phyloP scores from a whole-genome alignment of 345 rosid genomes.

The Citrus unshiu region DNA sequence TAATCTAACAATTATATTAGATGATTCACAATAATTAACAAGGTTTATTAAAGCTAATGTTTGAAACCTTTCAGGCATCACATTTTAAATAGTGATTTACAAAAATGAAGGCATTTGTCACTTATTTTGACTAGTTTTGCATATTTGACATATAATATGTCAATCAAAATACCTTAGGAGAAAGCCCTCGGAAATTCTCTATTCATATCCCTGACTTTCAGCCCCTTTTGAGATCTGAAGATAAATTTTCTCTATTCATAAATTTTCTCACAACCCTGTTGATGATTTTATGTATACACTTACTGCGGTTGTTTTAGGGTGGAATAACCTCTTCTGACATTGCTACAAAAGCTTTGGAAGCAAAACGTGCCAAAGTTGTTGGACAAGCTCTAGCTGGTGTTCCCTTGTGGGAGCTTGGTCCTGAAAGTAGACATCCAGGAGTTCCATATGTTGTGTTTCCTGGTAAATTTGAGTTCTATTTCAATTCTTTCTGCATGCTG shows the following conservation, averaged over 20 bases:
- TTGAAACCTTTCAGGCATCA: neutral
- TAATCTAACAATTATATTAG: too few relatives aligned
- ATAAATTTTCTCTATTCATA: neutral
- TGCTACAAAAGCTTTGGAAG: slow-evolving; percentile 95
- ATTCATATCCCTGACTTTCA: neutral
- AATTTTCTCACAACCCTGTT: too few relatives aligned
- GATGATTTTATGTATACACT: neutral
- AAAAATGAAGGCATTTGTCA: neutral
- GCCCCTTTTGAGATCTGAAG: neutral
- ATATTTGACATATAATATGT: neutral
- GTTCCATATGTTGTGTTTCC: slow-evolving; percentile 98
- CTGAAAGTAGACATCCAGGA: slow-evolving; percentile 96
- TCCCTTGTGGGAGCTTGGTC: slow-evolving; percentile 95
- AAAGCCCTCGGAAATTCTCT: neutral
- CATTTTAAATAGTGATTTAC: neutral
- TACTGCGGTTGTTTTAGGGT: slow-evolving; percentile 39
- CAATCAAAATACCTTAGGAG: neutral
- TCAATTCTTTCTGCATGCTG: neutral
- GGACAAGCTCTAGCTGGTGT: slow-evolving; percentile 98
- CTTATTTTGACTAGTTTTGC: neutral
- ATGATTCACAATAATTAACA: neutral
- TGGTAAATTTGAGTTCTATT: slow-evolving; percentile 39
- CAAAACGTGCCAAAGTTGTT: slow-evolving; percentile 76
- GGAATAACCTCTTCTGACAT: slow-evolving; percentile 97
- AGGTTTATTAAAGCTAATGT: neutral